Conservation (phyloP, 495 filamentous ascomycete species). For the Talaromyces ruber region DNA sequence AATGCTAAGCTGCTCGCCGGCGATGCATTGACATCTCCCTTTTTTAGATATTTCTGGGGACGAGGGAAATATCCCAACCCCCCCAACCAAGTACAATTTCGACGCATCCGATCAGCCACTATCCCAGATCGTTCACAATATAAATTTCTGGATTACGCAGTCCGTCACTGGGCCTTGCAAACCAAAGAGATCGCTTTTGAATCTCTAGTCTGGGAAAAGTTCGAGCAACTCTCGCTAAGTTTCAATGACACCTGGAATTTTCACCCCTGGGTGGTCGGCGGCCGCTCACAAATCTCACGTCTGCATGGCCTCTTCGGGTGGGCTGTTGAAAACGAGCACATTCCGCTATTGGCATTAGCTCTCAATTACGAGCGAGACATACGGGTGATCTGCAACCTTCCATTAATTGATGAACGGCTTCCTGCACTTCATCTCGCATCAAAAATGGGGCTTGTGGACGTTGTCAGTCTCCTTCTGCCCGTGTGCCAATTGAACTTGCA, state of each 20-base stretch:
- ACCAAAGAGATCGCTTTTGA: not conserved
- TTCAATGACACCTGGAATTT: conserved; percentile 19
- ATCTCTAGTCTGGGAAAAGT: not conserved
- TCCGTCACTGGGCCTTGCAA: not conserved
- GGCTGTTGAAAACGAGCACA: not conserved
- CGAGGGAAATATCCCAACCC: not conserved
- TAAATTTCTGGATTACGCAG: not conserved
- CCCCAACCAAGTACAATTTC: not conserved
- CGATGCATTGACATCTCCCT: not conserved
- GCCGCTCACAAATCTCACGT: conserved; percentile 13
- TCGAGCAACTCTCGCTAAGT: conserved; percentile 4
- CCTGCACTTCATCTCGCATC: not conserved
- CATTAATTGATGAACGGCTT: not conserved
- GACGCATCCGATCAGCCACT: not conserved
- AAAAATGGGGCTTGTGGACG: not conserved
- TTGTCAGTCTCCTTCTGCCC: not conserved
- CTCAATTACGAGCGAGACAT: not conserved
- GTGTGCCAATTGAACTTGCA: not conserved
- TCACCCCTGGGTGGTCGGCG: conserved; percentile 15
- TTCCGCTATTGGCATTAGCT: not conserved
- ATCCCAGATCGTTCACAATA: not conserved
- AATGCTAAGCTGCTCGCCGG: not conserved
- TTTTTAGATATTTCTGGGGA: not conserved
- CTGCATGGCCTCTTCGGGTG: conserved; percentile 8
- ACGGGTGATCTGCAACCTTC: not conserved